A percentile compares a stretch with the other conserved stretches of the same genome.
phyloP scores from a whole-genome alignment of 495 filamentous ascomycete genomes.

The Penicillium macrosclerotiorum region DNA sequence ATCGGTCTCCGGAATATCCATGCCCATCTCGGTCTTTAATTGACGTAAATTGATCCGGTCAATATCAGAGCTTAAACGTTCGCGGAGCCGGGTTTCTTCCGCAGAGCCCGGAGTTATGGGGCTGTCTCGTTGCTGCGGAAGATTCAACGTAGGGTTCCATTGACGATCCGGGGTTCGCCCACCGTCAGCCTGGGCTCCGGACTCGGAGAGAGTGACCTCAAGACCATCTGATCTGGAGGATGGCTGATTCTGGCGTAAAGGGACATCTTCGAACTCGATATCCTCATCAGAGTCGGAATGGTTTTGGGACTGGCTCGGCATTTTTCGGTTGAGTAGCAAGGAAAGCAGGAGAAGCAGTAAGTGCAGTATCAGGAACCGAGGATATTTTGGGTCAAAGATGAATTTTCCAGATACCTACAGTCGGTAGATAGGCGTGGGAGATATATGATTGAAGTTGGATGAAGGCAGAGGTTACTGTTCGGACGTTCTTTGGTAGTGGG shows the following conservation, averaged over 20 bases:
- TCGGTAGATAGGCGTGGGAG: no score
- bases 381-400: no score
- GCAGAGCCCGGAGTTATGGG: slow-evolving; percentile 67
- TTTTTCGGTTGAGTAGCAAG: not conserved
- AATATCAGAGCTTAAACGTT: slow-evolving; percentile 13
- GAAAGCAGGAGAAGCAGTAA: not conserved
- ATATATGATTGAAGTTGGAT: not conserved
- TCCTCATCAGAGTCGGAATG: slow-evolving; percentile 20
- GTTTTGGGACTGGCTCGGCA: slow-evolving; percentile 2
- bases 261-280: slow-evolving; percentile 27
- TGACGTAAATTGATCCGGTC: slow-evolving; percentile 24
- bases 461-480: not conserved
- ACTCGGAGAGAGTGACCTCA: not conserved
- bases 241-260: not conserved
- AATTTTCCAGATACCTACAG: no score
- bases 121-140: slow-evolving; percentile 40
- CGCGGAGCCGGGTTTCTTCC: slow-evolving; percentile 61
- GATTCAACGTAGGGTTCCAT: slow-evolving; percentile 16
- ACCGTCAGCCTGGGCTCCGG: no score
- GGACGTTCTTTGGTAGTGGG: no score
- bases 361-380: not conserved
- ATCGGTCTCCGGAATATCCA: slow-evolving; percentile 37
- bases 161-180: not conserved
- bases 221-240: not conserved
- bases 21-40: slow-evolving; percentile 64